Evolutionary conservation across 108 stramenopile genomes (phyloP).

Genomic region (Seminavis robusta): DNA sequence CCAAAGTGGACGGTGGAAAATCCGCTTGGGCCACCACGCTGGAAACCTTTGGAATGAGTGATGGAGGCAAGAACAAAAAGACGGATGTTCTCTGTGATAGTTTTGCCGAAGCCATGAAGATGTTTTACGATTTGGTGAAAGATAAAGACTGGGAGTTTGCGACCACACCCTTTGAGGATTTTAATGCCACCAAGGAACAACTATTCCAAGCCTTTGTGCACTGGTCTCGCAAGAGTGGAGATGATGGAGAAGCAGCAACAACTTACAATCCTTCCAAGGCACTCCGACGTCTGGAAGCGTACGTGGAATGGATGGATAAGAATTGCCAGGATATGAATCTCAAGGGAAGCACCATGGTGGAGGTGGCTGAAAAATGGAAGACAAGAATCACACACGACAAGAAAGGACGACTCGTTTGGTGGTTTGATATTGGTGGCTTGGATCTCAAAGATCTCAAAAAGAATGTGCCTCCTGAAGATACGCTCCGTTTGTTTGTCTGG

Average conservation of each 20-base stretch:
- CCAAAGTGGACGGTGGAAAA: slow-evolving; percentile 8
- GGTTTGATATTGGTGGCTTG: slow-evolving; percentile 51
- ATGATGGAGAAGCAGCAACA: no score
- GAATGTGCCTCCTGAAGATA: background rate
- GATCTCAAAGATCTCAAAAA: slow-evolving; percentile 32
- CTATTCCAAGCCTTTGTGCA: slow-evolving; percentile 35
- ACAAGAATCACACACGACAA: no score
- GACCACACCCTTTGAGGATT: no score
- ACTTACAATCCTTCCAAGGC: slow-evolving; percentile 71
- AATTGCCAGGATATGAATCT: slow-evolving; percentile 35
- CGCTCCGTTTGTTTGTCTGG: slow-evolving; percentile 41
- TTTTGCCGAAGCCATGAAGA: slow-evolving; percentile 6
- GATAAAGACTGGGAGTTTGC: background rate
- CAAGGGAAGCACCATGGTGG: no score
- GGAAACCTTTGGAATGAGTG: slow-evolving; percentile 26
- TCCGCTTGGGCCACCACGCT: slow-evolving; percentile 8
- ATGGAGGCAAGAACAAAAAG: slow-evolving; percentile 10
- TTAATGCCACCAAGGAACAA: no score
- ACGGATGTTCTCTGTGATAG: slow-evolving; percentile 9
- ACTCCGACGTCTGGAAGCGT: slow-evolving; percentile 54
- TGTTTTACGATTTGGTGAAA: slow-evolving; percentile 6
- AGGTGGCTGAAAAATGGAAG: slow-evolving; percentile 36
- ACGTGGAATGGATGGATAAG: slow-evolving; percentile 62
- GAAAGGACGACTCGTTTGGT: slow-evolving; percentile 54
- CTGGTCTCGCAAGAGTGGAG: no score